Percentiles rank a stretch among this genome's conserved stretches.
Conservation (phyloP, 805 yeast species). For the Nakazawaea ambrosiae region DNA sequence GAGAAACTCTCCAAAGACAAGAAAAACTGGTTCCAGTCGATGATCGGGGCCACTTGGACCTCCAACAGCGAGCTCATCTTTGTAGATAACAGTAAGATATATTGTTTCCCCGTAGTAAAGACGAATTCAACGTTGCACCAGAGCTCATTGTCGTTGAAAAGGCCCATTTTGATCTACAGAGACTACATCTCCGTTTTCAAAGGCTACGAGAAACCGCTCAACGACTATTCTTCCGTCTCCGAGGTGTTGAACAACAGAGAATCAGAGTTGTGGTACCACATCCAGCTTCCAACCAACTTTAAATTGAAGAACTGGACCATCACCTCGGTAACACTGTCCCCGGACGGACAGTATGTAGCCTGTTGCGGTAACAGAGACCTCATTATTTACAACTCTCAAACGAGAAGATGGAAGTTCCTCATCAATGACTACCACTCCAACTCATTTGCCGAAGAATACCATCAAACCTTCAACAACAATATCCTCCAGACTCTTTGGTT, state of each 20-base stretch:
- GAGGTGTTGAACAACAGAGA: constrained; percentile 25
- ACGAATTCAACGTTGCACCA: constrained; percentile 19
- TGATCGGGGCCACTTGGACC: constrained; percentile 24
- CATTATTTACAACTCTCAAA: constrained; percentile 29
- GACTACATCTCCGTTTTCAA: constrained; percentile 36
- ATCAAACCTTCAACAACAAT: constrained; percentile 1
- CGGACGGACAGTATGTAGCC: constrained; percentile 42
- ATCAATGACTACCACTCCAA: constrained; percentile 26
- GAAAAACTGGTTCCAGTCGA: constrained; percentile 15
- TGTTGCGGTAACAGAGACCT: constrained; percentile 43
- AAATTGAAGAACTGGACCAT: constrained; percentile 37
- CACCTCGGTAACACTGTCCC: constrained; percentile 31
- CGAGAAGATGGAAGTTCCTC: constrained; percentile 41
- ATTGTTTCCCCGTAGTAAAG: constrained; percentile 17
- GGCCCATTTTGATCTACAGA: constrained; percentile 35
- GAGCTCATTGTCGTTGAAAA: constrained; percentile 19
- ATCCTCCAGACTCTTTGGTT: constrained; percentile 21
- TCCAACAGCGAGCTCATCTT: constrained; percentile 29
- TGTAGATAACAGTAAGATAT: constrained; percentile 22
- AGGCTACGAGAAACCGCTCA: constrained; percentile 36
- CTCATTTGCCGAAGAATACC: not conserved
- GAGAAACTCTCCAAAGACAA: constrained; percentile 14
- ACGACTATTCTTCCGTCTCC: constrained; percentile 28
- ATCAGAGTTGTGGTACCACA: constrained; percentile 38
- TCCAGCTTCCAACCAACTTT: constrained; percentile 38